Conservation (phyloP, 306 rosid species). For the Citrullus amarus region DNA sequence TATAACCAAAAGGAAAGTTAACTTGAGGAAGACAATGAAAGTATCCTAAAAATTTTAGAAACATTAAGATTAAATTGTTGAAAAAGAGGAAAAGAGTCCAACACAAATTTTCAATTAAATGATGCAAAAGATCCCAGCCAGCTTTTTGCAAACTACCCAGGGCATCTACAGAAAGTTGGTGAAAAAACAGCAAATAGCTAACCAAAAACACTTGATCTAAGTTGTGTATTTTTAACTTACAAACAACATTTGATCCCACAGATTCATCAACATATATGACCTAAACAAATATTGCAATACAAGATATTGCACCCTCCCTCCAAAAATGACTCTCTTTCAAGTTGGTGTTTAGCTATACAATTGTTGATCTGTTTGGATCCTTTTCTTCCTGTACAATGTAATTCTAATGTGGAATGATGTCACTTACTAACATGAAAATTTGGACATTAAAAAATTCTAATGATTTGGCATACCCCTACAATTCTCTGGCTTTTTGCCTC, state of each 20-base stretch:
- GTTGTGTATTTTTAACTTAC: not conserved
- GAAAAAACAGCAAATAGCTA: not conserved
- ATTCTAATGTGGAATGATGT: not conserved
- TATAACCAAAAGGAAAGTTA: not conserved
- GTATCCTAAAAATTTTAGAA: no score
- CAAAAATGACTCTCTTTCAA: slow-evolving; percentile 2
- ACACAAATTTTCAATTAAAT: not conserved
- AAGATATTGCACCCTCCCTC: not conserved
- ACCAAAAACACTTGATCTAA: not conserved
- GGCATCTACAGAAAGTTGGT: not conserved
- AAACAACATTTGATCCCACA: slow-evolving; percentile 1
- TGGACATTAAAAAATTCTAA: not conserved
- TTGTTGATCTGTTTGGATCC: slow-evolving; percentile 13
- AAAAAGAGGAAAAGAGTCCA: not conserved
- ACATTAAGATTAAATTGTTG: not conserved
- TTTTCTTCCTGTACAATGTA: slow-evolving; percentile 7
- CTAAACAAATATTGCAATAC: not conserved
- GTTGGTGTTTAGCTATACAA: slow-evolving; percentile 28
- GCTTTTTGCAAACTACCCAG: not conserved
- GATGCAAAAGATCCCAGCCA: not conserved
- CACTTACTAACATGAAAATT: not conserved
- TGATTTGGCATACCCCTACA: slow-evolving; percentile 14
- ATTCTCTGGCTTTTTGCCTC: slow-evolving; percentile 65
- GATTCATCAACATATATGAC: not conserved
- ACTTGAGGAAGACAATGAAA: no score